Evolutionary conservation across 306 rosid species (phyloP), one percentile per base, ranked within the genome.

Genomic region (Crotalaria pallida): DNA sequence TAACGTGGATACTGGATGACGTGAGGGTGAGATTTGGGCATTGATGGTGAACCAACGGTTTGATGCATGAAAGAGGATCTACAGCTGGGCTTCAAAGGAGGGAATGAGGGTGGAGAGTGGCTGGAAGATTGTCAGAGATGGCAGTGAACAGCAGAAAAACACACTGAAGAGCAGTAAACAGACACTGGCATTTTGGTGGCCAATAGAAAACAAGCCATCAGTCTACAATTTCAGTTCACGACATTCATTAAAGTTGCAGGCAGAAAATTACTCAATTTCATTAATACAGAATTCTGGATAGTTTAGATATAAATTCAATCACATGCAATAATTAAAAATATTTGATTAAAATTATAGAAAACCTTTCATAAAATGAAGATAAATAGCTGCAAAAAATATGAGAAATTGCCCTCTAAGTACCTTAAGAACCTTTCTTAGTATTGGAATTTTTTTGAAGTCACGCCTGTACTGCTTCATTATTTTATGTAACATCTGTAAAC

Each of bases 391-490:
- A 36, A 36, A 60, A 75, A 71, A 43, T 6, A 49, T 31, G 40
- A 75, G 22, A 16, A 57, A 43, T 58, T 77, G 69, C 58, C 62
- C 24, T 58, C 59, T 10, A 53, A 16, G 63, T 82, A 91, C 99
- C 99, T 95, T 95, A 36, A 95, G 94, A 84, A 95, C 97, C 85
- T 95, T 95, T 65, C 99, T 85, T 33, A 95, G 91, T 68, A 95
- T 95, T 7, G 99, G 99, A 76, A 84, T 95, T 91, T 95, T 95
- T 76, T 91, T 95, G 84, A 95, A 95, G 82, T 95, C 92, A 58
- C 81, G 78, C 79, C 95, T 87, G 82, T 86, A 91, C 75, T 83
- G 90, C 80, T 94, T 94, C 94, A 95, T 77, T 50, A 95, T 85
- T 51, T 88, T 91, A 84, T 95, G 99, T 59, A 95, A 87, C 99